Evolutionary conservation across 192 early-diverging fungal genomes (phyloP), one percentile per base, ranked within the genome.

Genomic region (Backusella morwellensis): DNA sequence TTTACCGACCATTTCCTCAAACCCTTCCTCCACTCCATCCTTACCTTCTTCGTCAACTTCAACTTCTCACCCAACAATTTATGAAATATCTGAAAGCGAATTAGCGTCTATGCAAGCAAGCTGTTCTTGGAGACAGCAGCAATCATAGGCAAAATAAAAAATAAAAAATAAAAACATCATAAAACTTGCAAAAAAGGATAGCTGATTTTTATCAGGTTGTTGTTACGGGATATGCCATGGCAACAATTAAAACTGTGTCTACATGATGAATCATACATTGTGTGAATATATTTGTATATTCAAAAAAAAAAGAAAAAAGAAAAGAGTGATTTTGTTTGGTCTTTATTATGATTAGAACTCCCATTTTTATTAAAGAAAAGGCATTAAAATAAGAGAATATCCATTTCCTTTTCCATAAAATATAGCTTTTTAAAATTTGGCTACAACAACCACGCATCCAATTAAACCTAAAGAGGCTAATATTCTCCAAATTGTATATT

Each of bases 401-500:
- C 15, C 15, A 44, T 44, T 44, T 44, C 42, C 42, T 44, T 44
- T 17, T 44, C 17, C 12, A 44, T 14, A 1, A 4, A 14, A 4
- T 17, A 44, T 17, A 15, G 4, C 12, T 44, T 44, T 41, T 78
- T 78, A 86, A 68, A 84, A 86, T 36, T 73, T 86, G 63, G 83
- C 82, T 70, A 87, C 84, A n/a, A 83, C 77, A 19, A 66, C 83
- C 0, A 87, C 86, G 59, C 83, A 87, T 44, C 80, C 83, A 50
- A 87, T 74, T 29, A 87, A 69, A 68, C 79, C 81, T 35, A 83
- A 29, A 35, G 86, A 82, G 1, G 83, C 88, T 19, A 86, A 29
- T 11, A 84, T 78, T 29, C 89, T 78, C 78, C 76, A 83, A 23
- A 83, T 8, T 14, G 84, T 82, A 52, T 82, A 87, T 15, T 77